Base-by-base conservation (phyloP, 306 rosid species). In the Cucurbita pepo region DNA sequence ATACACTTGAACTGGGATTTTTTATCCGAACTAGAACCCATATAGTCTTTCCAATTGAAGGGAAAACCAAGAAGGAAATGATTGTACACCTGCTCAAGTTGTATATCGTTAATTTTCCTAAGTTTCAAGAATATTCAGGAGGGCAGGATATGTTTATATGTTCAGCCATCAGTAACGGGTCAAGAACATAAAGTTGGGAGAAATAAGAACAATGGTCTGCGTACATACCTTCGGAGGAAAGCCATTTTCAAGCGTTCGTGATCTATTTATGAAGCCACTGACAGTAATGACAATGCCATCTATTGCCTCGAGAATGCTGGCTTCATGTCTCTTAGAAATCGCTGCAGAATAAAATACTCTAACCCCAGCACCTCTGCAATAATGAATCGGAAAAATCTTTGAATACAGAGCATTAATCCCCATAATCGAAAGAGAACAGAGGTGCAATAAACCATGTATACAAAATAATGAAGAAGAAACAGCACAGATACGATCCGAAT, bases 1-100 rank as follows among this genome's bases (percentile, higher is more conserved):
- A 76, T 21, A 30, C 55, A 57, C 48, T 22, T 7, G 48, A 60
- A 21, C n/a, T 74, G 10, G 41, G 70, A 56, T 62, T 74, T 53
- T 50, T 75, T 73, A 43, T 71, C 72, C 5, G 56, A 66, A 67
- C 75, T 53, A 69, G 57, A 36, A 66, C 66, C 38, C 16, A 80
- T 67, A 66, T 81, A 83, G 66, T 80, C 80, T 74, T 84, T 80
- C 97, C 97, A 92, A 75, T 90, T 77, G 72, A 78, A 78, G 7
- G 96, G 97, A 85, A 92, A 92, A 54, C 96, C 96, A 54, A 84
- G 56, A 56, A 78, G 76, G 82, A 86, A 92, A 22, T 43, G 84
- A 63, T 61, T 71, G 70, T 82, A 92, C 63, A 89, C 79, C 95
- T 91, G 72, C 72, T 66, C 55, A 66, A 45, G 56, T 66, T 66